These are phyloP conservation scores for Calonectria montana DNA, from an alignment of 2,329 filamentous ascomycete genomes.

Conservation along the genomic window DNA sequence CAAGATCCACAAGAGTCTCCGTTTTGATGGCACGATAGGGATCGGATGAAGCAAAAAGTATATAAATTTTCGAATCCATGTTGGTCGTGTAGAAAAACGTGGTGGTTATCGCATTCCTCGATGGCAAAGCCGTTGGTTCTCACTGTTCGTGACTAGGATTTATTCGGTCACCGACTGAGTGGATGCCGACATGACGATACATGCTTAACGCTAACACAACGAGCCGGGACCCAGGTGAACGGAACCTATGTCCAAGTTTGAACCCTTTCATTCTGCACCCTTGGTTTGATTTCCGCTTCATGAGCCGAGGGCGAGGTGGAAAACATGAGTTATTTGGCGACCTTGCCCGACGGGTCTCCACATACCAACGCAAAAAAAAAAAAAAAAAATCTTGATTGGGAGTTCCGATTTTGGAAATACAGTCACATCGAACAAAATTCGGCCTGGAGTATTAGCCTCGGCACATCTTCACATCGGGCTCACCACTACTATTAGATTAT, in stretches of 20 bases:
- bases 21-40: background rate
- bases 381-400: background rate
- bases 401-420: too few relatives aligned
- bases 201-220: background rate
- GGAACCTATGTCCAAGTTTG: background rate
- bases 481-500: too few relatives aligned
- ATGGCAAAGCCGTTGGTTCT: background rate
- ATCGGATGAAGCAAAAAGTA: background rate
- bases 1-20: slow-evolving; percentile 1
- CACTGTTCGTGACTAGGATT: background rate
- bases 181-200: background rate
- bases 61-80: background rate
- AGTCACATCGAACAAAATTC: background rate
- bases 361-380: background rate
- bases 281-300: background rate
- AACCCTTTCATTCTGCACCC: background rate
- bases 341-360: background rate
- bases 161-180: background rate
- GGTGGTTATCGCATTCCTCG: background rate
- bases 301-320: background rate
- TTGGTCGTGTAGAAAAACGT: background rate
- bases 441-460: too few relatives aligned
- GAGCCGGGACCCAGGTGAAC: background rate
- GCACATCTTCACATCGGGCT: too few relatives aligned
- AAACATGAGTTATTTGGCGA: background rate